Percentiles rank a stretch among this genome's conserved stretches.
Conservation (phyloP, 148 eudicot genomes). For the Selenicereus undatus region DNA sequence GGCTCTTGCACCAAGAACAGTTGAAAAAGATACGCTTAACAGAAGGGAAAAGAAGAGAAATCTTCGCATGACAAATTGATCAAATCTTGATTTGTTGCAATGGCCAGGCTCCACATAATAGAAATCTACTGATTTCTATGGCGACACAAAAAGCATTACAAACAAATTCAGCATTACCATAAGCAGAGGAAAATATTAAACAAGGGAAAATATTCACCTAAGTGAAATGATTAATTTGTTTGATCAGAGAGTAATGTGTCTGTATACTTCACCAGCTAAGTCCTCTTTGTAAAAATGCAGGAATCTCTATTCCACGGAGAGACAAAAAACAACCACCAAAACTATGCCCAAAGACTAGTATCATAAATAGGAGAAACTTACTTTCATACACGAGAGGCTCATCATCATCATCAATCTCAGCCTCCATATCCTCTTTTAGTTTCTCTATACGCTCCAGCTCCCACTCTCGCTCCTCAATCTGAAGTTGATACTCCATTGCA, state of each 20-base stretch:
- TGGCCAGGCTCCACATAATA: not conserved
- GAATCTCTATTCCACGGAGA: not conserved
- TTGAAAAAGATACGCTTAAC: not conserved
- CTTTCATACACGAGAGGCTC: conserved; percentile 99
- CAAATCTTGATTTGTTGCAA: not conserved
- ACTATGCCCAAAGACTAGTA: not conserved
- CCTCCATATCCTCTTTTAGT: conserved; percentile 98
- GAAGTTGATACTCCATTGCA: conserved; percentile 50
- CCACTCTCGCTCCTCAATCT: conserved; percentile 86
- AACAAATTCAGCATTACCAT: no score
- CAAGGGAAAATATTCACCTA: not conserved
- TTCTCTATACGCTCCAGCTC: conserved; percentile 94
- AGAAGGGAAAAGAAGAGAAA: not conserved
- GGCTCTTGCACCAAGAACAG: not conserved
- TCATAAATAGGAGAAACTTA: conserved; percentile 38
- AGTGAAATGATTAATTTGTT: not conserved
- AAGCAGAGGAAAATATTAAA: no score
- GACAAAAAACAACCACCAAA: not conserved
- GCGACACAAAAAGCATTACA: not conserved
- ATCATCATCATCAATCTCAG: conserved; percentile 95
- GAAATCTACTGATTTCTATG: not conserved
- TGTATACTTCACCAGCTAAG: not conserved
- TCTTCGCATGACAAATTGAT: not conserved
- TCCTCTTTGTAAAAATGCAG: not conserved
- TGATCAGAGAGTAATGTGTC: not conserved